A percentile compares a stretch with the other conserved stretches of the same genome.
phyloP scores from a whole-genome alignment of 2,329 filamentous ascomycete species.

The Beauveria sp. region DNA sequence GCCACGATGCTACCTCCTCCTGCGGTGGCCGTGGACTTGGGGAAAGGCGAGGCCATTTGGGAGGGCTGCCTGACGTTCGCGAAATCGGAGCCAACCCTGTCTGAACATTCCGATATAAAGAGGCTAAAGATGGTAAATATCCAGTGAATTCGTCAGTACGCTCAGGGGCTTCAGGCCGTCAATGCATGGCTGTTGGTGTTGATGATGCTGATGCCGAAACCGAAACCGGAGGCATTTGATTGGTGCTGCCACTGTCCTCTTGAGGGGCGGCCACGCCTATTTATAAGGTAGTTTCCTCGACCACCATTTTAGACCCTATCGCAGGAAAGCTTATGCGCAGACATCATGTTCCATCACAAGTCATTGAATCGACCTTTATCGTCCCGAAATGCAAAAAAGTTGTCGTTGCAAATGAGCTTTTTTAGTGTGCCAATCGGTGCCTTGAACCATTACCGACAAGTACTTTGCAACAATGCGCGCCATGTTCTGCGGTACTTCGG shows the following conservation, averaged over 20 bases:
- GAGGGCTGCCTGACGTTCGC: neutral
- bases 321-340: too few species aligned
- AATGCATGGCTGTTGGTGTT: neutral
- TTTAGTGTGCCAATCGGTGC: too few species aligned
- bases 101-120: neutral
- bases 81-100: neutral
- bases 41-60: conserved; percentile 63
- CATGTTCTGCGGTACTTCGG: too few species aligned
- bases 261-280: neutral
- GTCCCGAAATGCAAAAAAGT: too few species aligned
- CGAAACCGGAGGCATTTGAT: neutral
- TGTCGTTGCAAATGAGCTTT: too few species aligned
- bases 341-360: too few species aligned
- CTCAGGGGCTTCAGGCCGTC: neutral
- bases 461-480: too few species aligned
- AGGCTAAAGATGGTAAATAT: neutral
- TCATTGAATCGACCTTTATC: too few species aligned
- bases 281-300: neutral
- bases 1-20: conserved; percentile 75
- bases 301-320: neutral
- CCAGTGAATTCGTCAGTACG: neutral
- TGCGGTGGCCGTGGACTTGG: conserved; percentile 61
- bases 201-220: neutral
- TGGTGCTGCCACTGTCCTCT: neutral
- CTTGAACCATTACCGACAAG: too few species aligned